Base-by-base conservation (phyloP, 169 alveolate genomes). In the Plasmodium falciparum region DNA sequence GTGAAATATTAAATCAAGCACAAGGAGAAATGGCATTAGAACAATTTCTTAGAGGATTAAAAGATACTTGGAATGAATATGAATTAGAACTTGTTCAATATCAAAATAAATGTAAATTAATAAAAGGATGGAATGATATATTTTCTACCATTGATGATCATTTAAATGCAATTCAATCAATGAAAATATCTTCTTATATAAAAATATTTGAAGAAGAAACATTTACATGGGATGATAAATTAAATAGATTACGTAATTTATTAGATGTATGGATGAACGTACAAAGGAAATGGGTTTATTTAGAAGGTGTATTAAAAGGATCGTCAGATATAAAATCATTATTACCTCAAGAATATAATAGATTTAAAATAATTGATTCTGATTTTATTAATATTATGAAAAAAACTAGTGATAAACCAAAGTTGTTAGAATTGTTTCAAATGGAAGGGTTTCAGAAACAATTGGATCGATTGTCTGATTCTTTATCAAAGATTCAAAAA, bases 231-330 rank as follows among this genome's bases (percentile, higher is more conserved):
- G 98, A 98, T 78, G 99, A 98, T 61, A 98, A 97, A 92, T 93
- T 99, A 85, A 95, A 97, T 90, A 95, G 97, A 93, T 93, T 98
- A 45, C 95, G 99, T 73, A 93, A 95, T 11, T 93, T 97, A 47
- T 94, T 99, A 72, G 99, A 98, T 93, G 96, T 96, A 52, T 98
- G 99, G 99, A 97, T 98, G 94, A 99, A 99, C 74, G 99, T 98
- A 4, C 98, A 99, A 93, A 95, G 99, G 75, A 95, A 97, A 88
- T 99, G 99, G 99, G 99, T 99, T 29, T 99, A 99, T 90, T 94
- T 98, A 9, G 99, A 98, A 93, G 99, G 99, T 17, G 98, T 99
- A 54, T 98, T 99, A 94, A 96, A 97, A 70, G 99, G 99, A 15
- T 94, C 98, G 8, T 98, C 99, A 7, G 99, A 99, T 92, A 98